Evolutionary conservation across 371 early-diverging fungal genomes (phyloP), one percentile per base, ranked within the genome.

Genomic region (Actinomortierella wolfii): DNA sequence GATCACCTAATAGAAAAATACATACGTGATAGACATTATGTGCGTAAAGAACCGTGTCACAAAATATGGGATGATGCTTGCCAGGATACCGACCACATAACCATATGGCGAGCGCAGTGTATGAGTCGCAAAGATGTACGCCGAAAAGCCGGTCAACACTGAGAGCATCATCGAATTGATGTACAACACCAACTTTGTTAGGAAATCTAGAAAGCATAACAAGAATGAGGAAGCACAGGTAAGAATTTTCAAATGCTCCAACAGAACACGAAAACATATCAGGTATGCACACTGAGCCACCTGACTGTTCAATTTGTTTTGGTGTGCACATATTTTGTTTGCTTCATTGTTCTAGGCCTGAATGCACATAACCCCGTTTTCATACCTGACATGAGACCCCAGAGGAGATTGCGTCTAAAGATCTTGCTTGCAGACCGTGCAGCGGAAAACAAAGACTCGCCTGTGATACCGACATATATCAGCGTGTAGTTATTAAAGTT

Each of bases 1-100:
- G 21, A 15, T 25, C 21, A 18, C 25, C 49, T 25, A 45, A 24
- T 48, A 49, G 41, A 47, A 29, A 18, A 15, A 34, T 21, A 83
- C 90, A 82, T 81, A 91, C 91, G 90, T 91, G 80, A 88, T 86
- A 64, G 86, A 85, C 80, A 93, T 81, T 24, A 87, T 85, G 53
- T 86, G 84, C 1, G 88, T 83, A 51, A 89, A 85, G 61, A 91
- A 87, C 42, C 85, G 80, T 14, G 88, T 81, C 20, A 91, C 68
- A 55, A 88, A 90, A 61, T 82, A 85, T 17, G 91, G 90, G 40
- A 88, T 79, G 40, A 89, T 67, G 7, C 82, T 74, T 0, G 85
- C 86, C 29, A 92, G 62, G 4, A 83, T 77, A 15, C 90, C 90
- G 23, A 89, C 84, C 2, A 89, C 75, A 64, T 86, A 86, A 14